Conservation (phyloP, 495 filamentous ascomycete genomes). For the Talaromyces proteolyticus region DNA sequence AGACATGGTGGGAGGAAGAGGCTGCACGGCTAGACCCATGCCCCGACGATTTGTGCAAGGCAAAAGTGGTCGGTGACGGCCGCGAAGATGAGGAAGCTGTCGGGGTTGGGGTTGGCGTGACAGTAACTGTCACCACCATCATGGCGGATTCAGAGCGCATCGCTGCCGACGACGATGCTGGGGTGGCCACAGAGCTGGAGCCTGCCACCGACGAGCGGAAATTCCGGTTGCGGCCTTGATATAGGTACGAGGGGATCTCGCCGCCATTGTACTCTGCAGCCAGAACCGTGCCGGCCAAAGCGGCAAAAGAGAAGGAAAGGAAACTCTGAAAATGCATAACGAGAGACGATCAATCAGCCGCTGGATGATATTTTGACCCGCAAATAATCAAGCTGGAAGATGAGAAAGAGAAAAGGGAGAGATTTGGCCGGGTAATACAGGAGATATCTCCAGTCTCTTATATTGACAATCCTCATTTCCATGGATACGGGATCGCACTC, state of each 20-base stretch:
- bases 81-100: too few relatives aligned
- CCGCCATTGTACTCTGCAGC: constrained; percentile 9
- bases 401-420: neutral
- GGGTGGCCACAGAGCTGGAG: neutral
- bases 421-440: neutral
- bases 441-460: neutral
- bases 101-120: neutral
- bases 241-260: neutral
- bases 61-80: too few relatives aligned
- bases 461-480: neutral
- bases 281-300: constrained; percentile 13
- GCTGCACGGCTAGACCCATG: too few relatives aligned
- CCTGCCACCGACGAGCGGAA: neutral
- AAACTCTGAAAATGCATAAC: constrained; percentile 20
- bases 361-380: neutral
- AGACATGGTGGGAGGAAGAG: neutral
- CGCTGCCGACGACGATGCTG: neutral
- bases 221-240: neutral
- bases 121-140: neutral
- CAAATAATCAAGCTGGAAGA: neutral
- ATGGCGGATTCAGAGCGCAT: neutral
- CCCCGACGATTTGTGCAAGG: too few relatives aligned
- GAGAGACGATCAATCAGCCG: neutral
- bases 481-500: neutral
- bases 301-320: constrained; percentile 13